These are phyloP conservation scores for Salix dunnii DNA, from an alignment of 345 rosid genomes.

Conservation along the genomic window DNA sequence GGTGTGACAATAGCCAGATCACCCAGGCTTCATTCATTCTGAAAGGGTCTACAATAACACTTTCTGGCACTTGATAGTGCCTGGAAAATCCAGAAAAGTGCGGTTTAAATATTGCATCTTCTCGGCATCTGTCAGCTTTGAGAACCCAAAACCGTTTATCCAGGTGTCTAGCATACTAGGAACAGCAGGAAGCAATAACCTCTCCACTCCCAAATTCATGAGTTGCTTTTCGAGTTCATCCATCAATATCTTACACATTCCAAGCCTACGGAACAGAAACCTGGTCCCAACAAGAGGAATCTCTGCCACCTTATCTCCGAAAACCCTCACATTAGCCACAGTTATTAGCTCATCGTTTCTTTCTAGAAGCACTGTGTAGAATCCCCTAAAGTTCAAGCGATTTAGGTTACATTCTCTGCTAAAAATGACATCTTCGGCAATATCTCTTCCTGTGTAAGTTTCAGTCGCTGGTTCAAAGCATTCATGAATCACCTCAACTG, in stretches of 20 bases:
- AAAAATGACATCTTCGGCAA: slow-evolving; percentile 15
- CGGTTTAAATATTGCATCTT: slow-evolving; percentile 20
- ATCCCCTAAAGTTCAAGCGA: slow-evolving; percentile 16
- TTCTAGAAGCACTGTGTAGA: slow-evolving; percentile 26
- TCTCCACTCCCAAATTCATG: slow-evolving; percentile 36
- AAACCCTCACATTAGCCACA: slow-evolving; percentile 24
- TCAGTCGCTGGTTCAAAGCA: slow-evolving; percentile 26
- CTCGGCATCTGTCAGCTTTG: slow-evolving; percentile 24
- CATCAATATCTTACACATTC: slow-evolving; percentile 28
- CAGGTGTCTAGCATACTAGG: slow-evolving; percentile 33
- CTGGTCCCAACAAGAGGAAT: slow-evolving; percentile 27
- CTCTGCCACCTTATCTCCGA: slow-evolving; percentile 29
- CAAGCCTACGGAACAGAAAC: slow-evolving; percentile 14
- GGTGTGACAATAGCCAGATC: not conserved
- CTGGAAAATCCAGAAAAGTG: slow-evolving; percentile 35
- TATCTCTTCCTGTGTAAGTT: slow-evolving; percentile 15
- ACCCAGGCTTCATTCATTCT: not conserved
- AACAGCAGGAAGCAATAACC: slow-evolving; percentile 41
- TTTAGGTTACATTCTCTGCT: slow-evolving; percentile 4
- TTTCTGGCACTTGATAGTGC: slow-evolving; percentile 44
- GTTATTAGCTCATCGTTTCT: not conserved
- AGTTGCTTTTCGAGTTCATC: slow-evolving; percentile 28
- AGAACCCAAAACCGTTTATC: slow-evolving; percentile 44
- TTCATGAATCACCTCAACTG: slow-evolving; percentile 20
- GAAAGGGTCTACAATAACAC: slow-evolving; percentile 1